Evolutionary conservation across 768 basidiomycete species (phyloP).

Genomic region (Tremella fuciformis): DNA sequence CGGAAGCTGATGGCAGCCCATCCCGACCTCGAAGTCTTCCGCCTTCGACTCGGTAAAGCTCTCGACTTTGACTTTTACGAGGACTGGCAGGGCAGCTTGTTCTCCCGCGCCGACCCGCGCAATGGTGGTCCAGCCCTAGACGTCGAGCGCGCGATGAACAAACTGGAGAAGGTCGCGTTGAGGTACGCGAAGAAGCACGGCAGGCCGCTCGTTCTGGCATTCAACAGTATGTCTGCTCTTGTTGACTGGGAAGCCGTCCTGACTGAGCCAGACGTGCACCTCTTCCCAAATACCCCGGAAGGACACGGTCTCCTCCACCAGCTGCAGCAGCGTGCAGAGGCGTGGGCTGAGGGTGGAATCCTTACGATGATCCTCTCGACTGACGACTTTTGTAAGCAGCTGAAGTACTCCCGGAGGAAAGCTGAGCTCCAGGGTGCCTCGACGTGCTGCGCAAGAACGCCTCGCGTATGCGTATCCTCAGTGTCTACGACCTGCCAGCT

Average conservation of each 20-base stretch:
- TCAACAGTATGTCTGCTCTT: constrained; percentile 63
- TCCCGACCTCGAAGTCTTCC: constrained; percentile 80
- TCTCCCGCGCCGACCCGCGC: constrained; percentile 76
- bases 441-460: constrained; percentile 60
- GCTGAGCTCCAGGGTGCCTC: constrained; percentile 26
- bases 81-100: constrained; percentile 65
- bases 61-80: constrained; percentile 76
- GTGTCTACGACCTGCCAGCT: constrained; percentile 66
- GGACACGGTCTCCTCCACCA: constrained; percentile 77
- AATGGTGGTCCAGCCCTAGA: constrained; percentile 80
- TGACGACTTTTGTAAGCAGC: constrained; percentile 68
- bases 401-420: background rate
- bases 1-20: constrained; percentile 57
- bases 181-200: constrained; percentile 60
- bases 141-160: constrained; percentile 80
- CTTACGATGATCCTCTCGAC: constrained; percentile 73
- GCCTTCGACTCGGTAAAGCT: constrained; percentile 75
- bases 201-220: constrained; percentile 71
- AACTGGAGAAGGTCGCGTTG: constrained; percentile 76
- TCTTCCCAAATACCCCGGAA: constrained; percentile 64
- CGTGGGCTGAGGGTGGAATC: constrained; percentile 81
- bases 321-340: constrained; percentile 78
- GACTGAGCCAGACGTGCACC: constrained; percentile 44
- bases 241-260: background rate
- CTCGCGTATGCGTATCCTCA: constrained; percentile 72